Evolutionary conservation across 148 eudicot genomes (phyloP), one percentile per base, ranked within the genome.

Genomic region (Rhododendron mucronatum): DNA sequence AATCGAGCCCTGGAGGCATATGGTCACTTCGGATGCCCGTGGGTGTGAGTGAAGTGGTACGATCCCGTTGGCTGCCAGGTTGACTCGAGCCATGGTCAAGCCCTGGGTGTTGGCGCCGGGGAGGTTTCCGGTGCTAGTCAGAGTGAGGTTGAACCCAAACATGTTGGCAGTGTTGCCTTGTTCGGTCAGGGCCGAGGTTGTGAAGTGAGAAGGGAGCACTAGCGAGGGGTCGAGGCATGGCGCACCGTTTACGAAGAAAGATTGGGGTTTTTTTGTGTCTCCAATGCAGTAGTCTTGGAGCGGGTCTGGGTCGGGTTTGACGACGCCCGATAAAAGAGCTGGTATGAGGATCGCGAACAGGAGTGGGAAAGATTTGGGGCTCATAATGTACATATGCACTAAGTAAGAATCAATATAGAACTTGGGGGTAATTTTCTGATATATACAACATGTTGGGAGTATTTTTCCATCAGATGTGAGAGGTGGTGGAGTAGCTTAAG

Each of bases 11-110:
- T 89, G 86, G 0, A 94, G 88, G 82, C 96, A 89, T 12, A 92
- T 92, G 85, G 95, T 91, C 26, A 94, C 95, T 30, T 97, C 98
- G 0, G 99, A 90, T 73, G 98, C 98, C 74, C 99, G 91, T 4
- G 99, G 97, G 89, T 96, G 99, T 4, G 93, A 87, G 87, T 96
- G 97, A 1, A 96, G 95, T 5, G 99, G 97, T 16, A 96, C 93
- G 9, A 92, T 83, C 2, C 97, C 96, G 23, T 93, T 88, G 0
- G 92, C 92, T 0, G 87, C 94, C 0, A 95, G 91, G 83, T 95
- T 97, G 8, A 93, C 65, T 2, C 98, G 91, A 12, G 96, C 96
- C 97, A 96, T 91, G 87, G 88, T 84, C 63, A 96, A 21, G 67
- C 99, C 96, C 21, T 92, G 95, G 28, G 99, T 95, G 85, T 93